These are phyloP conservation scores for Xylaria sp. DNA, from an alignment of 2,329 filamentous ascomycete species.

Conservation along the genomic window DNA sequence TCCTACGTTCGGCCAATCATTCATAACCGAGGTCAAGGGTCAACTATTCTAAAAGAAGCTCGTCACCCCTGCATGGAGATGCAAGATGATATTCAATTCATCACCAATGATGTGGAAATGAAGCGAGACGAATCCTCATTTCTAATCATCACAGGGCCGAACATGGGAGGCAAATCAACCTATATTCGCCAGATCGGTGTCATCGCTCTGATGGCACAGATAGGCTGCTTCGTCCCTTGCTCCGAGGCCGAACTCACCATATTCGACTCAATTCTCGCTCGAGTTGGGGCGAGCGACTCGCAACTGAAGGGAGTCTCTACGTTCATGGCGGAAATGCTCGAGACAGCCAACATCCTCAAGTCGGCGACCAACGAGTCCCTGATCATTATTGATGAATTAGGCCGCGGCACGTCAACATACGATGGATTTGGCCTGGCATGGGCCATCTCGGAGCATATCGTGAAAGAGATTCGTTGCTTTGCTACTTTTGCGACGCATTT, in stretches of 20 bases:
- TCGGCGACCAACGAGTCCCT: constrained; percentile 93
- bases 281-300: constrained; percentile 94
- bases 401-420: constrained; percentile 95
- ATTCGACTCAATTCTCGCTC: constrained; percentile 95
- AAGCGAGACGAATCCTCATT: constrained; percentile 84
- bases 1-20: constrained; percentile 92
- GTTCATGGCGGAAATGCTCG: constrained; percentile 99
- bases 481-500: constrained; percentile 98
- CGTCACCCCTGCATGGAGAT: constrained; percentile 98
- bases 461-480: constrained; percentile 93
- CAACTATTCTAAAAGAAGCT: constrained; percentile 90
- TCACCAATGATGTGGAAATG: constrained; percentile 94
- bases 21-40: constrained; percentile 85
- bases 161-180: constrained; percentile 99
- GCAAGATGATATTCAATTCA: constrained; percentile 98
- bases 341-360: constrained; percentile 98
- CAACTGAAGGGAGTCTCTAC: constrained; percentile 98
- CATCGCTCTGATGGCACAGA: constrained; percentile 95
- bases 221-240: constrained; percentile 96
- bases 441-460: constrained; percentile 98
- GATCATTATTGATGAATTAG: constrained; percentile 98
- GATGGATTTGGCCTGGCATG: constrained; percentile 99
- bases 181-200: constrained; percentile 98
- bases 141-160: constrained; percentile 95
- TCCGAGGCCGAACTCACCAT: constrained; percentile 90